Percentiles rank a stretch among this genome's conserved stretches.
These are phyloP conservation scores for Earliella scabrosa DNA, from an alignment of 1,284 basidiomycete genomes.

Conservation along the genomic window DNA sequence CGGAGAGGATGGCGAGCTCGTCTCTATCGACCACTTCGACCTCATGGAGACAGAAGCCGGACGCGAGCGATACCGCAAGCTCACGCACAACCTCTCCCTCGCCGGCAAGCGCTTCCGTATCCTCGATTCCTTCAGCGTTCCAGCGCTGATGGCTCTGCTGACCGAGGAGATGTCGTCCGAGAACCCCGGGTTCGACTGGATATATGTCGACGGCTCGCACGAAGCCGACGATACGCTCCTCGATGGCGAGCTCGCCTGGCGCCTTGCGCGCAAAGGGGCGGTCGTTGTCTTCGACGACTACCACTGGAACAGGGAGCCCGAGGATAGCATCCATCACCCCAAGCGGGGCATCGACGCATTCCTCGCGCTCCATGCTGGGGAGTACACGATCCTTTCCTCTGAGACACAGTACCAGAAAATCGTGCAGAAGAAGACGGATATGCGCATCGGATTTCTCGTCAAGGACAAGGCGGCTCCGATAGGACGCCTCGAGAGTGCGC, in stretches of 20 bases:
- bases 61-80: constrained; percentile 45
- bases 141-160: constrained; percentile 51
- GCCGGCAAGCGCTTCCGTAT: constrained; percentile 50
- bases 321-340: constrained; percentile 56
- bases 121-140: constrained; percentile 56
- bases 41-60: constrained; percentile 54
- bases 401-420: constrained; percentile 53
- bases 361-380: constrained; percentile 50
- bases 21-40: constrained; percentile 65
- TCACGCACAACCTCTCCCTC: constrained; percentile 51
- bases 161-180: constrained; percentile 45
- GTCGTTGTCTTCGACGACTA: constrained; percentile 65
- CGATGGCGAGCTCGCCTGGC: constrained; percentile 62
- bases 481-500: constrained; percentile 23
- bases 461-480: constrained; percentile 18
- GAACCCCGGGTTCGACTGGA: constrained; percentile 56
- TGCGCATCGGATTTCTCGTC: constrained; percentile 58
- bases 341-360: constrained; percentile 61
- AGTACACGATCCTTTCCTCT: constrained; percentile 48
- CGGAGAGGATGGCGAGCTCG: constrained; percentile 45
- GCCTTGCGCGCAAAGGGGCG: constrained; percentile 52
- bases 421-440: constrained; percentile 50
- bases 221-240: constrained; percentile 62
- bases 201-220: constrained; percentile 65
- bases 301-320: constrained; percentile 52